Base-by-base conservation (phyloP, 2,329 filamentous ascomycete genomes). In the Curvularia sp. region DNA sequence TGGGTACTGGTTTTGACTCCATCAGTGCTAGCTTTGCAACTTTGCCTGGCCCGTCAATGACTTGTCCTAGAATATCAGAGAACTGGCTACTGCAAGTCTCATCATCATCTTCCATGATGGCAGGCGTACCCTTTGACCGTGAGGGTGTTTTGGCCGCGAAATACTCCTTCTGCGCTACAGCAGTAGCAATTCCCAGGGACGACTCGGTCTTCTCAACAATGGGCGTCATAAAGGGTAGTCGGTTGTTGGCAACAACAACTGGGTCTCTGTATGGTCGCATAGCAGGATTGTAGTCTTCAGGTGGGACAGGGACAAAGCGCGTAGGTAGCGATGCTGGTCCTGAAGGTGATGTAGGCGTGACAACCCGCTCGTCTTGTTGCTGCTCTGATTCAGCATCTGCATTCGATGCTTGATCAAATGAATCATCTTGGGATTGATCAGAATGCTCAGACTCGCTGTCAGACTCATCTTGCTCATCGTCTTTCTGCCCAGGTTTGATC, bases 191-290 rank as follows among this genome's bases (percentile, higher is more conserved):
- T 34, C 89, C 89, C 5, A 98, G 80, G 0, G 93, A 97, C 10
- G 89, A 90, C 77, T 99, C 95, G 0, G 95, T 99, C 69, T 92
- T 89, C 77, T 99, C 95, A 1, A 95, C 94, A 65, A 99, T 99
- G 1, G 95, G 95, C 0, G 95, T 99, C 95, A 99, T 98, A 76
- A 98, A 99, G 3, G 94, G 95, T 9, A 98, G 82, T 53, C 93
- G 89, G 77, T 93, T 97, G 71, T 97, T 96, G 59, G 93, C 92
- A 76, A 89, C 84, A 74, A 93, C 85, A 34, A 81, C 85, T 72
- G 92, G 87, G 77, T 97, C 91, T 72, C 93, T 88, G 82, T 90
- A 97, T 57, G 91, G 90, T 47, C 89, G 85, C 55, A 85, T 89
- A 18, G 92, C 89, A 43, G 91, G 87, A 66, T 93, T 87, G 74